Conservation (phyloP, 2,329 filamentous ascomycete genomes). For the Colletotrichum sp. region DNA sequence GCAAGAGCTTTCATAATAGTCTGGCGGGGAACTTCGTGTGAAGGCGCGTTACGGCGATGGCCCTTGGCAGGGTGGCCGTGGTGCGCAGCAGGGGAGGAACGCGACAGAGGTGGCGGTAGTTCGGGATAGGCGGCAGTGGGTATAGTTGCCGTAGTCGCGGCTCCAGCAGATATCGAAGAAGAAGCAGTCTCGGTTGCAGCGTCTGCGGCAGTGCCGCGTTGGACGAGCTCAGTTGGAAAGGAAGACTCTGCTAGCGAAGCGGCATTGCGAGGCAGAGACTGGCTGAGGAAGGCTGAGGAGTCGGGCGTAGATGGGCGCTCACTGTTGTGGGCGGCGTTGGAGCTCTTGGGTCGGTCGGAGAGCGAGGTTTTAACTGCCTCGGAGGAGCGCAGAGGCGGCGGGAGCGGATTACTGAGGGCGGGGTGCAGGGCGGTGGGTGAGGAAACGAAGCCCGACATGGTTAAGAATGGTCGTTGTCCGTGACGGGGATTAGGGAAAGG, state of each 20-base stretch:
- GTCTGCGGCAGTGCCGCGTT: conserved; percentile 12
- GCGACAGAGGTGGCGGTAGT: conserved; percentile 27
- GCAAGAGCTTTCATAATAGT: conserved; percentile 84
- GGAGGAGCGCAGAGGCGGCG: conserved; percentile 21
- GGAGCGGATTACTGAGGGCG: conserved; percentile 44
- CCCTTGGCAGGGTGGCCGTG: conserved; percentile 21
- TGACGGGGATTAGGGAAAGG: neutral
- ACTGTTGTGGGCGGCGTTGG: conserved; percentile 21
- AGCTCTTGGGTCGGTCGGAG: conserved; percentile 27
- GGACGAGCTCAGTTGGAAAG: neutral
- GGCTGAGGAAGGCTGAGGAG: conserved; percentile 16
- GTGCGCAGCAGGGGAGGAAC: conserved; percentile 5
- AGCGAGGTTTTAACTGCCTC: conserved; percentile 30
- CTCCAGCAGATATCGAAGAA: conserved; percentile 5
- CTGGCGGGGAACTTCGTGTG: conserved; percentile 76
- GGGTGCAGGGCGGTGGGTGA: conserved; percentile 58
- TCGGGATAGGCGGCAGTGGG: conserved; percentile 20
- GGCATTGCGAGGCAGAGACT: conserved; percentile 23
- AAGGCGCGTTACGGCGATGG: conserved; percentile 55
- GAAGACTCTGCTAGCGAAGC: conserved; percentile 4
- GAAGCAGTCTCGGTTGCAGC: conserved; percentile 19
- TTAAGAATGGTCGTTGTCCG: conserved; percentile 14
- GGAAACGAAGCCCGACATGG: conserved; percentile 37
- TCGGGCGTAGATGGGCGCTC: conserved; percentile 16
- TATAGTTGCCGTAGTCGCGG: conserved; percentile 10